A percentile compares a stretch with the other conserved stretches of the same genome.
Conservation (phyloP, 129 eudicot species). For the Erigeron canadensis region DNA sequence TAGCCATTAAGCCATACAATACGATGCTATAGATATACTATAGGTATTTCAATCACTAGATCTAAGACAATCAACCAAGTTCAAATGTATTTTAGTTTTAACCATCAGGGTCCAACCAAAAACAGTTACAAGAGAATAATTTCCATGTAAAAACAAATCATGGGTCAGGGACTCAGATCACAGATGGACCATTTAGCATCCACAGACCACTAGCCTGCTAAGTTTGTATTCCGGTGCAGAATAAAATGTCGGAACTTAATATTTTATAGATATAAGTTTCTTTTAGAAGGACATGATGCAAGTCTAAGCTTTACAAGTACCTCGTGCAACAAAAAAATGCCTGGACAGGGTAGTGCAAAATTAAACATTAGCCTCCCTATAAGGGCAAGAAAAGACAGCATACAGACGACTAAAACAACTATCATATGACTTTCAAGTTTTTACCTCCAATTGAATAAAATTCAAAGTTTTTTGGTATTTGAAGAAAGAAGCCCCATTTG, state of each 20-base stretch:
- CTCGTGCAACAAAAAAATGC: slow-evolving; percentile 17
- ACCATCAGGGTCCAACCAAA: no score
- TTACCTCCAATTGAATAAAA: slow-evolving; percentile 15
- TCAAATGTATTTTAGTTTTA: no score
- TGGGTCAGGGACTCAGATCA: background rate
- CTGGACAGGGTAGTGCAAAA: slow-evolving; percentile 1
- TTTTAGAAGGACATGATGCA: slow-evolving; percentile 9
- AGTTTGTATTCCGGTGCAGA: background rate
- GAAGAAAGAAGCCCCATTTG: slow-evolving; percentile 86
- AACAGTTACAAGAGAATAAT: no score
- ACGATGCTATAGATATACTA: no score
- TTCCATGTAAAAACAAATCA: background rate
- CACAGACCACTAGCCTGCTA: background rate
- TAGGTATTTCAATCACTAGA: no score
- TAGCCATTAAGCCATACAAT: no score
- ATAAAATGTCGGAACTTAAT: background rate
- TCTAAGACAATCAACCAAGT: no score
- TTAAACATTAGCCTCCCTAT: slow-evolving; percentile 19
- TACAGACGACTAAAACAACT: background rate
- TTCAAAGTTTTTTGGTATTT: slow-evolving; percentile 50
- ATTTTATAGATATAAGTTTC: slow-evolving; percentile 8
- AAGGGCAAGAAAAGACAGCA: slow-evolving; percentile 2
- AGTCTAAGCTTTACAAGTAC: slow-evolving; percentile 20
- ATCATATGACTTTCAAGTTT: slow-evolving; percentile 12
- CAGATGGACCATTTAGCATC: background rate